Base-by-base conservation (phyloP, 2,329 filamentous ascomycete species). In the Alternaria rosae region DNA sequence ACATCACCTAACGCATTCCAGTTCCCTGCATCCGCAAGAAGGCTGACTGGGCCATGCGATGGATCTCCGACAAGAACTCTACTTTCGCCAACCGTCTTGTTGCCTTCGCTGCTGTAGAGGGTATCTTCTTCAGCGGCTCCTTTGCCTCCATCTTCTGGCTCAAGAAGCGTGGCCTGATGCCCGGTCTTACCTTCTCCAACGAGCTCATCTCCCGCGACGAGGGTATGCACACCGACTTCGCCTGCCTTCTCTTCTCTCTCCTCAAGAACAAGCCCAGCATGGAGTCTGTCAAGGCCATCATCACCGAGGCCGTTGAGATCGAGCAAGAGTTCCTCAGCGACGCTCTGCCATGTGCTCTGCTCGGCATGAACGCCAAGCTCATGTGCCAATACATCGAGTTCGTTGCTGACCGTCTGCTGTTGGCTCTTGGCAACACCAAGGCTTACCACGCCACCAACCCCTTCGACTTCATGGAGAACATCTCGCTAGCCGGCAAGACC, bases 301-400 rank as follows among this genome's bases (percentile, higher is more conserved):
- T 99, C 80, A 91, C 90, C 54, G 95, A 99, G 80, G 95, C 95
- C 56, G 95, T 99, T 68, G 83, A 81, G 57, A 98, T 99, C 64
- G 95, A 99, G 86, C 91, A 99, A 82, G 95, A 99, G 84, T 99
- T 99, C 87, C 82, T 99, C 72, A 96, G 94, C 2, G 95, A 99
- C 79, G 94, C 95, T 69, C 90, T 99, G 54, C 95, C 95, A 15
- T 93, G 91, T 74, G 93, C 88, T 45, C 90, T 99, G 54, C 92
- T 99, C 30, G 95, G 95, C 84, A 99, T 99, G 95, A 99, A 99
- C 86, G 83, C 94, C 57, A 91, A 86, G 70, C 88, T 99, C 72
- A 99, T 99, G 95, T 96, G 96, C 87, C 94, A 98, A 84, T 99
- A 99, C 87, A 99, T 99, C 72, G 95, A 99, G 88, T 99, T 99